phyloP scores from a whole-genome alignment of 1,284 basidiomycete genomes.

The Puccinia polysora region DNA sequence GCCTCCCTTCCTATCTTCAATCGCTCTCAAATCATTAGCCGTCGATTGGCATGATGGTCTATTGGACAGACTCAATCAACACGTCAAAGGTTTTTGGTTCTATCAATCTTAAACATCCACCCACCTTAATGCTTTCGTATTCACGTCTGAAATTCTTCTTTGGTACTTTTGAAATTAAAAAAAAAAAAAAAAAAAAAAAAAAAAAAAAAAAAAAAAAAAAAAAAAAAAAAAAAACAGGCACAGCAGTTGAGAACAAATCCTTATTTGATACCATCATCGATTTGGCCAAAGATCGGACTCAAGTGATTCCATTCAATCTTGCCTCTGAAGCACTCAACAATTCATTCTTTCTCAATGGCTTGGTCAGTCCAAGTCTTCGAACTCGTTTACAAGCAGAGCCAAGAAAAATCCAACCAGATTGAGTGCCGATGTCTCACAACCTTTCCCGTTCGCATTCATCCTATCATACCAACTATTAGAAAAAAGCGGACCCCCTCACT shows the following conservation, averaged over 20 bases:
- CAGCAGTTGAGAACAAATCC: conserved; percentile 3
- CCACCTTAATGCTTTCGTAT: not conserved
- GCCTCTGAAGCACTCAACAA: conserved; percentile 42
- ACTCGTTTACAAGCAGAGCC: not conserved
- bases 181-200: no score
- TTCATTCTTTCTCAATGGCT: conserved; percentile 34
- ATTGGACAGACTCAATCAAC: conserved; percentile 34
- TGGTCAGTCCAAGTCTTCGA: conserved; percentile 17
- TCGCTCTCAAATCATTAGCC: conserved; percentile 8
- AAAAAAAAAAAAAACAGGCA: no score
- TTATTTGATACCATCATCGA: conserved; percentile 39
- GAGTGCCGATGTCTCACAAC: not conserved
- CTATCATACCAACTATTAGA: not conserved
- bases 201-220: no score
- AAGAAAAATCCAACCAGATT: not conserved
- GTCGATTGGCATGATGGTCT: conserved; percentile 39
- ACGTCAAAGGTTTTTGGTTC: conserved; percentile 31
- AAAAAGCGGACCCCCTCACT: not conserved
- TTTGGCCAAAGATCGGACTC: conserved; percentile 31
- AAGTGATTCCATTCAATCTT: conserved; percentile 29
- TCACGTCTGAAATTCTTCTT: not conserved
- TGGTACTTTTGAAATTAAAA: no score
- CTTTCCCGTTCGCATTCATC: no score
- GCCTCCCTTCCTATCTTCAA: conserved; percentile 29
- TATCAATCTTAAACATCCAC: not conserved